Percentiles rank a stretch among this genome's conserved stretches.
Conservation (phyloP, 2,329 filamentous ascomycete species). For the Samsoniella hepiali region DNA sequence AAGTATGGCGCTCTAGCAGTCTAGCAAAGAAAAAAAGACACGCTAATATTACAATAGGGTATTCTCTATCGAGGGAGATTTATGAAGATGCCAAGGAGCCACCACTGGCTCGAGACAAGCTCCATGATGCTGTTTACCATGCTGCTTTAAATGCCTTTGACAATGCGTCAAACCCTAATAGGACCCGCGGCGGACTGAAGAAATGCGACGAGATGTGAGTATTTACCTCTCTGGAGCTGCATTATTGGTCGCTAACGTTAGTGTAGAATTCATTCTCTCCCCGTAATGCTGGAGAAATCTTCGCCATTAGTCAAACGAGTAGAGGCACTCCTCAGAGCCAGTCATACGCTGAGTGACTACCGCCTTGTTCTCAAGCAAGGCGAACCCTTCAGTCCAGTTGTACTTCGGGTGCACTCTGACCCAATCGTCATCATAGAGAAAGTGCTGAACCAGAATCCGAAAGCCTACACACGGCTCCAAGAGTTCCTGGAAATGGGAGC, state of each 20-base stretch:
- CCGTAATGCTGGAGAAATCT: conserved; percentile 51
- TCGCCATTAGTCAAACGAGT: conserved; percentile 51
- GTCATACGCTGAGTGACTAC: conserved; percentile 72
- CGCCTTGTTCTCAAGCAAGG: conserved; percentile 75
- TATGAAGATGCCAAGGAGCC: conserved; percentile 51
- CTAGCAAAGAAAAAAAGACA: background rate
- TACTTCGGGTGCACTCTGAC: conserved; percentile 72
- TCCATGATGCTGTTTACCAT: conserved; percentile 60
- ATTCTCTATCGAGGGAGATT: conserved; percentile 59
- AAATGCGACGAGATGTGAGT: conserved; percentile 72
- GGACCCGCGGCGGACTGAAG: conserved; percentile 71
- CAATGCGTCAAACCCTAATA: conserved; percentile 78
- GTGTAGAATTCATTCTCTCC: conserved; percentile 61
- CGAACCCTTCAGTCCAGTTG: conserved; percentile 75
- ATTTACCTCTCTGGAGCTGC: background rate
- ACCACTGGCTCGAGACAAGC: conserved; percentile 46
- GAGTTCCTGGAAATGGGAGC: conserved; percentile 67
- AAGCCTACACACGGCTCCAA: conserved; percentile 71
- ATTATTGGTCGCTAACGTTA: conserved; percentile 23
- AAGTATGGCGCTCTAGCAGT: conserved; percentile 44
- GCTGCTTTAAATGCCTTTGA: conserved; percentile 71
- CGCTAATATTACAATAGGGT: conserved; percentile 43
- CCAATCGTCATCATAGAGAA: conserved; percentile 70
- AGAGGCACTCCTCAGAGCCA: conserved; percentile 66
- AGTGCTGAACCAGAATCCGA: conserved; percentile 70